Evolutionary conservation across 768 basidiomycete genomes (phyloP).

Genomic region (Serendipita vermifera): DNA sequence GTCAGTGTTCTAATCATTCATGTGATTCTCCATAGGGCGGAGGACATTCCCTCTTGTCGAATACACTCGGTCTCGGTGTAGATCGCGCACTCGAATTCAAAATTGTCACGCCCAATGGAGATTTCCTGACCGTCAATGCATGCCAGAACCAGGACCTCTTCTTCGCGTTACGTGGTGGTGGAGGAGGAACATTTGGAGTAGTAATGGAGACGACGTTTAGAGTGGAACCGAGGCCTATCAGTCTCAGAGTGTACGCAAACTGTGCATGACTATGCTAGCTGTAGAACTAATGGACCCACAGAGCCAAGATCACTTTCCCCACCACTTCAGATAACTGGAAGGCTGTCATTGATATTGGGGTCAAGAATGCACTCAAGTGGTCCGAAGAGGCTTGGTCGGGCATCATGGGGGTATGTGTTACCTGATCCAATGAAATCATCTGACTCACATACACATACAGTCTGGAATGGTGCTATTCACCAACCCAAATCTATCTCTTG

Average conservation of each 20-base stretch:
- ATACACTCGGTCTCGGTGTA: conserved; percentile 22
- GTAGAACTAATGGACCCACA: not conserved
- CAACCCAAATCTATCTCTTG: not conserved
- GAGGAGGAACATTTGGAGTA: conserved; percentile 12
- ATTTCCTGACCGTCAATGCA: not conserved
- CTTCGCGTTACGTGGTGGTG: conserved; percentile 13
- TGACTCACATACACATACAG: not conserved
- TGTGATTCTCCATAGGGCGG: conserved; percentile 19
- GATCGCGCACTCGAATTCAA: conserved; percentile 18
- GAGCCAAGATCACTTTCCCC: conserved; percentile 4
- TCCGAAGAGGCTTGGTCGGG: conserved; percentile 2
- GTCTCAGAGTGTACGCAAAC: not conserved
- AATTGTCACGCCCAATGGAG: conserved; percentile 11
- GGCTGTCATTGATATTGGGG: not conserved
- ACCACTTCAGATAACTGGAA: conserved; percentile 2
- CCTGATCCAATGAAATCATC: not conserved
- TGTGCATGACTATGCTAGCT: not conserved
- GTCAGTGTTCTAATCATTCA: not conserved
- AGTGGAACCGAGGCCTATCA: not conserved
- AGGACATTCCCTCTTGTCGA: conserved; percentile 22
- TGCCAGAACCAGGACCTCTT: conserved; percentile 12
- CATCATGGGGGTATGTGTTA: conserved; percentile 5
- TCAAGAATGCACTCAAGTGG: conserved; percentile 5
- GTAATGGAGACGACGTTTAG: not conserved
- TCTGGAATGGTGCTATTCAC: not conserved